Evolutionary conservation across 2,329 filamentous ascomycete species (phyloP), one percentile per base, ranked within the genome.

Genomic region (Proliferodiscus dingleyae): DNA sequence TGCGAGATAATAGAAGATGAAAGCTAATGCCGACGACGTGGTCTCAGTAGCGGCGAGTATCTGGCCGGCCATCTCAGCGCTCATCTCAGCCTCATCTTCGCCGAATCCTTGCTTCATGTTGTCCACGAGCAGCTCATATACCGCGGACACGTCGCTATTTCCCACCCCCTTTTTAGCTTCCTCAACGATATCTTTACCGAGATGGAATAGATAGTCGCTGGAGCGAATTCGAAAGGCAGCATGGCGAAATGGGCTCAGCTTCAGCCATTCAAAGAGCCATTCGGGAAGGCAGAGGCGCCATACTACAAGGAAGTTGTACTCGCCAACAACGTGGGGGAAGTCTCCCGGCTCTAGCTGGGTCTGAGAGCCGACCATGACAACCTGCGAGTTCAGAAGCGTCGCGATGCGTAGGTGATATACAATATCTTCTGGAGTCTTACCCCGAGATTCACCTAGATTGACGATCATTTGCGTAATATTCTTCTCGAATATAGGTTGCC

Each of bases 291-390:
- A 49, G 11, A 49, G 34, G 9, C 47, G 41, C 47, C 47, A 49
- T 8, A 49, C 47, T 16, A 49, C 47, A n/a, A 49, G 43, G 38
- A 49, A 49, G 19, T 49, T 46, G 39, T 49, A 49, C 28, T 49
- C 43, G 13, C 47, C 47, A 5, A 49, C 47, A 19, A 42, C 21
- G n/a, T 49, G 30, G n/a, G 47, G 47, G 28, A 49, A 49, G 26
- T 32, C 24, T 10, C 13, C 16, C 5, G 42, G 30, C n/a, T 43
- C 43, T 11, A 46, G 42, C 11, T 46, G 39, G 5, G 32, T 21
- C 18, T 37, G 24, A 10, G 47, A 43, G 5, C 47, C 47, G 10
- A 15, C 47, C 43, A 49, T 49, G 10, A 49, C 30, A 36, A 41
- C 37, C 22, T 46, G 37, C 11, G 47, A 49, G 19, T 45, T 49